These are phyloP conservation scores for Dothistroma septosporum DNA, from an alignment of 2,329 filamentous ascomycete species.

Conservation along the genomic window DNA sequence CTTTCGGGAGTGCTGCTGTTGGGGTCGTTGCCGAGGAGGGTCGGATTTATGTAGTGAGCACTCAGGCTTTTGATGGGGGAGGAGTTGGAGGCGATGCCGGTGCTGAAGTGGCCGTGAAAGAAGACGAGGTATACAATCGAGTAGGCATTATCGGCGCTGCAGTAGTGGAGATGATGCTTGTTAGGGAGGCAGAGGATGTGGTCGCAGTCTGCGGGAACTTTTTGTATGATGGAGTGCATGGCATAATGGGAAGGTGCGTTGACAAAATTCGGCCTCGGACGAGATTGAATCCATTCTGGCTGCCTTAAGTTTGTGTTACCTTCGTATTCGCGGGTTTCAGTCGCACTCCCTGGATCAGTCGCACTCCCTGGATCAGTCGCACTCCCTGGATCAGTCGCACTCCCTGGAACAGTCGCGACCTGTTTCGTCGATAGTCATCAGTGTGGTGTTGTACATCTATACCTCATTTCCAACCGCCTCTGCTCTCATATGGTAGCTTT, in stretches of 20 bases:
- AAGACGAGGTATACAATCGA: not conserved
- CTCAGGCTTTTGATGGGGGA: not conserved
- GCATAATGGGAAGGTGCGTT: not conserved
- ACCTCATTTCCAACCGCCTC: not conserved
- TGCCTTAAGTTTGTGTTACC: not conserved
- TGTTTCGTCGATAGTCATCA: not conserved
- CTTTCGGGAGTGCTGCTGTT: not conserved
- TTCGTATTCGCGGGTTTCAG: not conserved
- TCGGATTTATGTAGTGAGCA: not conserved
- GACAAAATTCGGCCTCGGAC: not conserved
- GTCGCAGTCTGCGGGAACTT: not conserved
- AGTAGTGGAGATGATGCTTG: not conserved
- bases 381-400: no score
- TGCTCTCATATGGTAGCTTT: not conserved
- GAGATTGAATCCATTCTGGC: not conserved
- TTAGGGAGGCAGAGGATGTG: not conserved
- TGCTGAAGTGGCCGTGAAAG: not conserved
- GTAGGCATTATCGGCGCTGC: not conserved
- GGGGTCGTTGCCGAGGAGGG: not conserved
- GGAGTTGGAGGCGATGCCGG: not conserved
- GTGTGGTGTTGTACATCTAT: not conserved
- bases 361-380: no score
- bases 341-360: not conserved
- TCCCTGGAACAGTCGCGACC: not conserved
- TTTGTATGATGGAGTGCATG: not conserved